phyloP scores from a whole-genome alignment of 2,329 filamentous ascomycete genomes.

The Pseudogymnoascus sp. region DNA sequence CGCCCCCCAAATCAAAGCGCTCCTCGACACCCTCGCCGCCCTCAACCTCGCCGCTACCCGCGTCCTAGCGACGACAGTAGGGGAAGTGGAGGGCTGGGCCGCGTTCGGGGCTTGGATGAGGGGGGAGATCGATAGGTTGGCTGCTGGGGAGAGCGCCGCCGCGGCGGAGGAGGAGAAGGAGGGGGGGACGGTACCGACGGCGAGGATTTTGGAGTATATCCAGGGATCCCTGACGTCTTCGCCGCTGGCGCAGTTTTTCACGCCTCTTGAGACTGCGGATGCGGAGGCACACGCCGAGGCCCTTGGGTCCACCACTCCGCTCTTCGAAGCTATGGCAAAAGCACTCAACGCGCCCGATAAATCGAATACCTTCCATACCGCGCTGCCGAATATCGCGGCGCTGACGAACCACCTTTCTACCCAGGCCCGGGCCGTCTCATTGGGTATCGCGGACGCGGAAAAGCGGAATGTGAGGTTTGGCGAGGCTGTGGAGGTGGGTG shows the following conservation, averaged over 20 bases:
- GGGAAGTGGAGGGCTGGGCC: slow-evolving; percentile 69
- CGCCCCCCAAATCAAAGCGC: slow-evolving; percentile 50
- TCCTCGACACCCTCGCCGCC: slow-evolving; percentile 64
- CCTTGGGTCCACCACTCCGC: slow-evolving; percentile 30
- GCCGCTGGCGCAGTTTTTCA: slow-evolving; percentile 52
- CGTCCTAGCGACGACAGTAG: slow-evolving; percentile 59
- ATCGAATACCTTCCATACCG: slow-evolving; percentile 32
- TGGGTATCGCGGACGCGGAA: slow-evolving; percentile 61
- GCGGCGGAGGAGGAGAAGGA: slow-evolving; percentile 62
- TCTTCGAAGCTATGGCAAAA: slow-evolving; percentile 27
- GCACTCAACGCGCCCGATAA: slow-evolving; percentile 21
- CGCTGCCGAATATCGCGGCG: slow-evolving; percentile 54
- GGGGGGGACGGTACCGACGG: slow-evolving; percentile 58
- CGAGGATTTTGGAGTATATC: slow-evolving; percentile 69
- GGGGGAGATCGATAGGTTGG: slow-evolving; percentile 71
- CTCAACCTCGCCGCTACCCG: slow-evolving; percentile 69
- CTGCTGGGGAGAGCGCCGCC: slow-evolving; percentile 47
- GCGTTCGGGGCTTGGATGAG: slow-evolving; percentile 79
- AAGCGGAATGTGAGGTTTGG: slow-evolving; percentile 61
- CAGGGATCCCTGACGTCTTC: slow-evolving; percentile 59
- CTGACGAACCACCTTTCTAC: slow-evolving; percentile 49
- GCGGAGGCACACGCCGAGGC: slow-evolving; percentile 48
- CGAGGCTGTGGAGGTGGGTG: slow-evolving; percentile 29
- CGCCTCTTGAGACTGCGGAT: slow-evolving; percentile 52
- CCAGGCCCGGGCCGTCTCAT: slow-evolving; percentile 54